Evolutionary conservation across 2,329 filamentous ascomycete genomes (phyloP).

Genomic region (Aspergillus niger): DNA sequence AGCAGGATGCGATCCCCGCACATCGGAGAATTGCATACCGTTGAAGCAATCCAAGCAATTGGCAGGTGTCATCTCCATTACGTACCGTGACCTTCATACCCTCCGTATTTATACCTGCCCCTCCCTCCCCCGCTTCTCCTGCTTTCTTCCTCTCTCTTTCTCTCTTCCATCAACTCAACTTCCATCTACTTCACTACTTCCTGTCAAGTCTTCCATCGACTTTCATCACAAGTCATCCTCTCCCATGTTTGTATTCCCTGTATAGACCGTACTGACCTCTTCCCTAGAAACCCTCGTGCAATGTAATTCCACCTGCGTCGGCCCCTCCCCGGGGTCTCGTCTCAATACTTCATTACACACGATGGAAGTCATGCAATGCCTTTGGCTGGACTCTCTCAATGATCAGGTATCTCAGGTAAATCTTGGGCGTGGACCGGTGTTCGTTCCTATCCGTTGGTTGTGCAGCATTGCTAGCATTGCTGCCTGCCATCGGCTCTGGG

Average conservation of each 20-base stretch:
- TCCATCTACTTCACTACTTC: conserved; percentile 3
- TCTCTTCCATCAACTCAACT: conserved; percentile 2
- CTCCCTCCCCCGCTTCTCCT: conserved; percentile 20
- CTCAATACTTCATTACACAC: not conserved
- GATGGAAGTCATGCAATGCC: conserved; percentile 44
- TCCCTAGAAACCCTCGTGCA: conserved; percentile 17
- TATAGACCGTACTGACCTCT: conserved; percentile 15
- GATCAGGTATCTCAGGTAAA: conserved; percentile 53
- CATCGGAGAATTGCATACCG: too few species aligned
- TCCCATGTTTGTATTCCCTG: conserved; percentile 1
- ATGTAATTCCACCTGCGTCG: conserved; percentile 27
- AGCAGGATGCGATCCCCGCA: too few species aligned
- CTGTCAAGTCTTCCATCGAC: conserved; percentile 6
- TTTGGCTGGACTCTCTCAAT: conserved; percentile 43
- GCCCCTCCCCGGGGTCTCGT: conserved; percentile 8
- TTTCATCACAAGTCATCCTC: conserved; percentile 25
- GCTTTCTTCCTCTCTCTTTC: conserved; percentile 7
- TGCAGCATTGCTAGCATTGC: not conserved
- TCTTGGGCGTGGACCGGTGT: conserved; percentile 67
- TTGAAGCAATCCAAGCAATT: too few species aligned
- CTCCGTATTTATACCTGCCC: conserved; percentile 41
- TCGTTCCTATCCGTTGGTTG: conserved; percentile 43
- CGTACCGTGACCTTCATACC: not conserved
- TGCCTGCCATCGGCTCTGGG: conserved; percentile 20
- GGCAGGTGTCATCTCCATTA: not conserved